Evolutionary conservation across 2,329 filamentous ascomycete genomes (phyloP), one percentile per base, ranked within the genome.

Genomic region (Lasiodiplodia sp.): DNA sequence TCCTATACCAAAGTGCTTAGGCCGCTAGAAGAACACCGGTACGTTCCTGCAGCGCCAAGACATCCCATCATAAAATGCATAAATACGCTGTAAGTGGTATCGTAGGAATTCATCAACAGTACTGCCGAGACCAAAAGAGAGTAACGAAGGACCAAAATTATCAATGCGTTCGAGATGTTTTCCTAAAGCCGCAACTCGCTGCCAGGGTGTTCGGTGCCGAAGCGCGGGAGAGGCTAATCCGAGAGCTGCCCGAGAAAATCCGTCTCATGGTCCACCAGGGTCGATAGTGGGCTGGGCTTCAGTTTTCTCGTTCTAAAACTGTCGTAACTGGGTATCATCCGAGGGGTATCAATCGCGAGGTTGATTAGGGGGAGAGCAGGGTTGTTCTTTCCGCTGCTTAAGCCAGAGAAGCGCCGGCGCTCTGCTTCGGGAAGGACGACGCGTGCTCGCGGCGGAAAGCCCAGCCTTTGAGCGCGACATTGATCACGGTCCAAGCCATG

Each of bases 381-480:
- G 37, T 11, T 12, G 11, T 31, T 44, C 25, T 28, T 44, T 21
- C 2, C 21, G 40, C 23, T 23, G 31, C n/a, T 60, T 31, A 67
- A 31, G 65, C 53, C 55, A 67, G 56, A 51, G 62, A 65, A 53
- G 65, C 56, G 53, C 65, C 56, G 65, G 40, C 44, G 51, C 55
- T 37, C 18, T 31, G 55, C 31, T 53, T 60, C 18, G 53, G 12
- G 23, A 67, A 38, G 28, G 65, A 25, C 28, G 38, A 47, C 25
- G 23, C 69, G 64, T 70, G 74, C 72, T 83, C 81, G 66, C 73
- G 80, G 25, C 80, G 76, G 18, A 78, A 72, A 3, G 93, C 93
- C 93, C 93, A 97, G 31, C 94, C 94, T 81, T 97, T 97, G 77
- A 97, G 81, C 31, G 93, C 91, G 69, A 97, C 87, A 12, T 92